These are phyloP conservation scores for Triticum timopheevii DNA, from an alignment of 176 grass and related monocot genomes.

Conservation along the genomic window DNA sequence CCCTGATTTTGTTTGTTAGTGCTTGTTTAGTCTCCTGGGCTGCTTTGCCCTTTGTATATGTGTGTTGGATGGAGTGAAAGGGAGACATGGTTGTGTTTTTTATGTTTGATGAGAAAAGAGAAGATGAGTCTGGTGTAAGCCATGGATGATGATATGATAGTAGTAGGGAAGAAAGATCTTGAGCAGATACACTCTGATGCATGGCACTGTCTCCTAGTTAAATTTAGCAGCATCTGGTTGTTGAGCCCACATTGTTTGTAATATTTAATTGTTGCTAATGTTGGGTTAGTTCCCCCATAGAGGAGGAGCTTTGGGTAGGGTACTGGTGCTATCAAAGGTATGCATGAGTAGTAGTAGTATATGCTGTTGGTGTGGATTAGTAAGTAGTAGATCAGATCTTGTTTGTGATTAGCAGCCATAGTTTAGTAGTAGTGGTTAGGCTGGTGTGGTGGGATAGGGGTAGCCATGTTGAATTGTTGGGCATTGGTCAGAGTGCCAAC, in stretches of 20 bases:
- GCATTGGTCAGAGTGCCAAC: not conserved
- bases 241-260: not conserved
- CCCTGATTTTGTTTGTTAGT: not conserved
- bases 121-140: not conserved
- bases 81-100: not conserved
- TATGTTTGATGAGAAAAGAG: not conserved
- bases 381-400: too few species aligned
- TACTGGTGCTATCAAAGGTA: too few species aligned
- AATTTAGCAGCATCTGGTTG: not conserved
- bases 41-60: not conserved
- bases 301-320: not conserved
- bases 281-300: not conserved
- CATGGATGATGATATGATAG: not conserved
- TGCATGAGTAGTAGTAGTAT: too few species aligned
- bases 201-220: not conserved
- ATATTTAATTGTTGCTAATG: not conserved
- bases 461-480: too few species aligned
- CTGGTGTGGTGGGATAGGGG: too few species aligned
- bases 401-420: too few species aligned
- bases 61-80: constrained; percentile 10
- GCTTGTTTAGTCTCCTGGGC: not conserved
- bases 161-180: not conserved
- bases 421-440: too few species aligned
- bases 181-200: not conserved
- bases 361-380: too few species aligned